Conservation (phyloP, 768 basidiomycete species). For the Suillus americanus region DNA sequence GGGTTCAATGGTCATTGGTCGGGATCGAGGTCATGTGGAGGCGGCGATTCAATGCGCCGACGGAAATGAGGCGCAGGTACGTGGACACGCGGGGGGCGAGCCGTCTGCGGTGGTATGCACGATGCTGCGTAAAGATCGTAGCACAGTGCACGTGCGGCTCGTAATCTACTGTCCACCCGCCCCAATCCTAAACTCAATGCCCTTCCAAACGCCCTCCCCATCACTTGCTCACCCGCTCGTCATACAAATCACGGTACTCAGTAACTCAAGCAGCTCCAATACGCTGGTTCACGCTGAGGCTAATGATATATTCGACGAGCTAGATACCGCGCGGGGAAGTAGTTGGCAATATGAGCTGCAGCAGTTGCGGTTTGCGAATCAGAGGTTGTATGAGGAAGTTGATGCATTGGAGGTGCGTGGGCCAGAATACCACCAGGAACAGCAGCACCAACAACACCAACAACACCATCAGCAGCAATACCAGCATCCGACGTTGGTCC, state of each 20-base stretch:
- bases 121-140: slow-evolving; percentile 41
- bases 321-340: slow-evolving; percentile 63
- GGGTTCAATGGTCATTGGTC: slow-evolving; percentile 36
- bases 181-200: not conserved
- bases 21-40: slow-evolving; percentile 22
- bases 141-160: slow-evolving; percentile 29
- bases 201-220: slow-evolving; percentile 9
- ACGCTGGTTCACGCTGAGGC: slow-evolving; percentile 14
- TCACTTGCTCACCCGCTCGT: slow-evolving; percentile 25
- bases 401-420: slow-evolving; percentile 34
- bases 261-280: slow-evolving; percentile 2
- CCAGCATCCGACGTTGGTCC: slow-evolving; percentile 4
- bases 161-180: slow-evolving; percentile 39
- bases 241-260: slow-evolving; percentile 29
- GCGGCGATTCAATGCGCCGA: not conserved
- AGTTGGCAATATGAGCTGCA: slow-evolving; percentile 96
- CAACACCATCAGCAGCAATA: slow-evolving; percentile 9
- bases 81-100: slow-evolving; percentile 19
- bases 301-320: slow-evolving; percentile 68
- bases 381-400: slow-evolving; percentile 61
- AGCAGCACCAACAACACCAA: not conserved
- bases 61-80: slow-evolving; percentile 22
- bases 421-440: not conserved
- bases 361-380: slow-evolving; percentile 74
- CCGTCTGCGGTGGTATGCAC: slow-evolving; percentile 31